Percentiles rank a stretch among this genome's conserved stretches.
Conservation (phyloP, 768 basidiomycete genomes). For the Mycena sanguinolenta region DNA sequence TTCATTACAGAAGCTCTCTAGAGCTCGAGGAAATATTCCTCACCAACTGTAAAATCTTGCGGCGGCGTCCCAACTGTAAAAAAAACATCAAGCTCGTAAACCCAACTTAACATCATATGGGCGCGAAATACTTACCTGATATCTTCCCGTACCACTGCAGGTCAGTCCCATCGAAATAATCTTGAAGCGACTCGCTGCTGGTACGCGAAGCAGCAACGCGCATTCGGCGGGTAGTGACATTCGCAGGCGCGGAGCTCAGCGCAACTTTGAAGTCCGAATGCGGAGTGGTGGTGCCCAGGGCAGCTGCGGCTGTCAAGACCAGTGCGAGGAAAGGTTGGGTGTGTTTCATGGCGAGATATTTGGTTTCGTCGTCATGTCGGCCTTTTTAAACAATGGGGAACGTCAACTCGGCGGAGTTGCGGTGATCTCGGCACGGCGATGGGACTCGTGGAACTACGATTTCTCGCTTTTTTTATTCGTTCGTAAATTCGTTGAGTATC, state of each 20-base stretch:
- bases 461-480: no score
- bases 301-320: neutral
- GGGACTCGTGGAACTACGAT: no score
- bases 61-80: slow-evolving; percentile 42
- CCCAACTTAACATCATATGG: neutral
- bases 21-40: no score
- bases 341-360: no score
- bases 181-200: slow-evolving; percentile 15
- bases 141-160: slow-evolving; percentile 39
- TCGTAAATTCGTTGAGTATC: no score
- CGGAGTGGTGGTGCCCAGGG: neutral
- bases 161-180: slow-evolving; percentile 40
- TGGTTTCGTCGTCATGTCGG: no score
- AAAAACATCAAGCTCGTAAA: neutral
- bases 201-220: no score
- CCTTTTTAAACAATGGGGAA: no score
- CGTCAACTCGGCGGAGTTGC: no score
- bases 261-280: slow-evolving; percentile 1
- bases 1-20: no score
- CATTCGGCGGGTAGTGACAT: neutral
- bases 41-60: slow-evolving; percentile 37
- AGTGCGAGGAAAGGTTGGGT: neutral
- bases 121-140: neutral
- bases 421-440: no score
- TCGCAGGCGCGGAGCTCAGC: neutral